Evolutionary conservation across 192 early-diverging fungal genomes (phyloP).

Genomic region (Geranomyces michiganensis): DNA sequence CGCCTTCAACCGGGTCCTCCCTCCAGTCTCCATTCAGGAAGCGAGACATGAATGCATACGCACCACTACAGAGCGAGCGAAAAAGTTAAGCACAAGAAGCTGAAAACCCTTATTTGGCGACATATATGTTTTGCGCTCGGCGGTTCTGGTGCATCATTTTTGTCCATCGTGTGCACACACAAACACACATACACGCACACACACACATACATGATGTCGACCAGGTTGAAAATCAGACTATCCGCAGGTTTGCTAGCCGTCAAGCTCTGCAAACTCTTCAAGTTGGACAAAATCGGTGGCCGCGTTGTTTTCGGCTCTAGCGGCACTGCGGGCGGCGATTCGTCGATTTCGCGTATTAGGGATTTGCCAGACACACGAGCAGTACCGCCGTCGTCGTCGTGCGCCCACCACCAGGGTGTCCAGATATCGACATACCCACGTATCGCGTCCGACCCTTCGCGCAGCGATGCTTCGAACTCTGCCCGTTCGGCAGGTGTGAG

Average conservation of each 20-base stretch:
- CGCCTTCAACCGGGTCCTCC: slow-evolving; percentile 29
- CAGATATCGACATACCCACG: slow-evolving; percentile 14
- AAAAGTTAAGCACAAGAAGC: neutral
- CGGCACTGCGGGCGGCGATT: neutral
- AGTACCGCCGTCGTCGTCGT: neutral
- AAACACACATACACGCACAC: no score
- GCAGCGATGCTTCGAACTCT: slow-evolving; percentile 53
- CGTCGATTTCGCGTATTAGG: slow-evolving; percentile 7
- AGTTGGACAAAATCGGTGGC: slow-evolving; percentile 13
- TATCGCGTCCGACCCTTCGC: slow-evolving; percentile 11
- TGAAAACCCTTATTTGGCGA: neutral
- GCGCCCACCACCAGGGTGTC: slow-evolving; percentile 30
- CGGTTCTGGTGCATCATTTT: no score
- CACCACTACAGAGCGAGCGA: slow-evolving; percentile 4
- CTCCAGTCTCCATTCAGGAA: slow-evolving; percentile 33
- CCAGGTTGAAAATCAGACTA: slow-evolving; percentile 23
- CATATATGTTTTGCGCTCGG: no score
- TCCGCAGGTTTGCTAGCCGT: slow-evolving; percentile 8
- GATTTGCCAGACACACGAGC: neutral
- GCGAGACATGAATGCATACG: slow-evolving; percentile 32
- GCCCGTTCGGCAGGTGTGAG: slow-evolving; percentile 51
- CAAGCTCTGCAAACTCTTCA: slow-evolving; percentile 3
- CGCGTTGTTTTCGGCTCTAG: neutral
- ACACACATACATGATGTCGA: slow-evolving; percentile 23
- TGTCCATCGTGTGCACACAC: no score